phyloP scores from a whole-genome alignment of 352 stramenopile genomes.

The Phytophthora macrochlamydospora region DNA sequence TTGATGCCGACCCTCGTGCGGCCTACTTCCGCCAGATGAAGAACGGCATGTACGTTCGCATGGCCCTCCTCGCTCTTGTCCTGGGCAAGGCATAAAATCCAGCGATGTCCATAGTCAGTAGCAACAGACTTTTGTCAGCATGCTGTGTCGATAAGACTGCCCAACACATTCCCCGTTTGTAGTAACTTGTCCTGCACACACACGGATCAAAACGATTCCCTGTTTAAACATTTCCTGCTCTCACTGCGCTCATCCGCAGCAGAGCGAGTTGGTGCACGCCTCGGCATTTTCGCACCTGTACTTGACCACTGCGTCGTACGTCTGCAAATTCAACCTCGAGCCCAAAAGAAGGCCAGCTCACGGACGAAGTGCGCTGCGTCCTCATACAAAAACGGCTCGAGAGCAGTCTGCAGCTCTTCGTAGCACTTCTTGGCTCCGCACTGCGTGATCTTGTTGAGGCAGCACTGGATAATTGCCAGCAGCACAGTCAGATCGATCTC shows the following conservation, averaged over 20 bases:
- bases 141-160: constrained; percentile 1
- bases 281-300: constrained; percentile 60
- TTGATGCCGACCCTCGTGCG: constrained; percentile 96
- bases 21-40: constrained; percentile 98
- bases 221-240: constrained; percentile 3
- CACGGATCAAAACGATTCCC: constrained; percentile 19
- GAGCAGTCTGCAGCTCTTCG: constrained; percentile 46
- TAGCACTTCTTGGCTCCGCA: constrained; percentile 46
- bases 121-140: constrained; percentile 7
- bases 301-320: constrained; percentile 68
- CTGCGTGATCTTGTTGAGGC: constrained; percentile 53
- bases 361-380: constrained; percentile 61
- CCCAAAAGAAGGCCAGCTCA: constrained; percentile 71
- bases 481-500: constrained; percentile 74
- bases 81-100: constrained; percentile 75
- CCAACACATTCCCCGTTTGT: constrained; percentile 1
- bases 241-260: constrained; percentile 19
- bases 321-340: constrained; percentile 66
- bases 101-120: constrained; percentile 5
- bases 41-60: constrained; percentile 99
- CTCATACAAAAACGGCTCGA: constrained; percentile 71
- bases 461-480: constrained; percentile 64
- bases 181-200: constrained; percentile 15
- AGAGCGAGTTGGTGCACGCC: constrained; percentile 50
- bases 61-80: constrained; percentile 97